phyloP scores from a whole-genome alignment of 2,329 filamentous ascomycete genomes.

The Aspergillus proliferans region DNA sequence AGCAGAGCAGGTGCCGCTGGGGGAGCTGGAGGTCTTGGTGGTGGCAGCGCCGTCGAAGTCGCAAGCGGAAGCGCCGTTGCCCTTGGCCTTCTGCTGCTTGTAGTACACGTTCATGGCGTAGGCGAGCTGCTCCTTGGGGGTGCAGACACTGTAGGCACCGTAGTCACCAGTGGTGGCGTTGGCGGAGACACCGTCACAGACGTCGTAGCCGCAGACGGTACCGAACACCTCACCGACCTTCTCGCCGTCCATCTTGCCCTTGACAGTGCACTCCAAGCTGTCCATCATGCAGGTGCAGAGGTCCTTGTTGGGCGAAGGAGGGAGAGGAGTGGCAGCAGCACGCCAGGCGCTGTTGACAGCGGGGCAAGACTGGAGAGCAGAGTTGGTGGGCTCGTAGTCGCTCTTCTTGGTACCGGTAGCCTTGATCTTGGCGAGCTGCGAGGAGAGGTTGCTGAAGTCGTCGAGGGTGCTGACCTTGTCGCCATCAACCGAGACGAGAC shows the following conservation, averaged over 20 bases:
- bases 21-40: slow-evolving; percentile 24
- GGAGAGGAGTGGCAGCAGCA: slow-evolving; percentile 59
- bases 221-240: slow-evolving; percentile 64
- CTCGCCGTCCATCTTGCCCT: slow-evolving; percentile 49
- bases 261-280: slow-evolving; percentile 63
- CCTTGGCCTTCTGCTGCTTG: slow-evolving; percentile 26
- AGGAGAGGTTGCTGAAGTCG: slow-evolving; percentile 67
- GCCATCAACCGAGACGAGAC: slow-evolving; percentile 55
- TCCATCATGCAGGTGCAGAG: slow-evolving; percentile 81
- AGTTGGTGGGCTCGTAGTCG: slow-evolving; percentile 67
- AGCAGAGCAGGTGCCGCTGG: slow-evolving; percentile 29
- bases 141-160: slow-evolving; percentile 42
- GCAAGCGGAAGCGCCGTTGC: slow-evolving; percentile 32
- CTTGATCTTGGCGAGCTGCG: slow-evolving; percentile 59
- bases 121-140: slow-evolving; percentile 34
- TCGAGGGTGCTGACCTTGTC: slow-evolving; percentile 58
- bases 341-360: slow-evolving; percentile 58
- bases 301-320: slow-evolving; percentile 68
- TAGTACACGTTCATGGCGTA: slow-evolving; percentile 41
- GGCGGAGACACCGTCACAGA: slow-evolving; percentile 35
- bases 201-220: slow-evolving; percentile 35
- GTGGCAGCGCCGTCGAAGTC: slow-evolving; percentile 37
- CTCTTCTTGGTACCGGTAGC: slow-evolving; percentile 59
- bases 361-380: slow-evolving; percentile 63
- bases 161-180: slow-evolving; percentile 37